Percentiles rank a stretch among this genome's conserved stretches.
Conservation (phyloP, 495 filamentous ascomycete species). For the Bathelium albidoporum region DNA sequence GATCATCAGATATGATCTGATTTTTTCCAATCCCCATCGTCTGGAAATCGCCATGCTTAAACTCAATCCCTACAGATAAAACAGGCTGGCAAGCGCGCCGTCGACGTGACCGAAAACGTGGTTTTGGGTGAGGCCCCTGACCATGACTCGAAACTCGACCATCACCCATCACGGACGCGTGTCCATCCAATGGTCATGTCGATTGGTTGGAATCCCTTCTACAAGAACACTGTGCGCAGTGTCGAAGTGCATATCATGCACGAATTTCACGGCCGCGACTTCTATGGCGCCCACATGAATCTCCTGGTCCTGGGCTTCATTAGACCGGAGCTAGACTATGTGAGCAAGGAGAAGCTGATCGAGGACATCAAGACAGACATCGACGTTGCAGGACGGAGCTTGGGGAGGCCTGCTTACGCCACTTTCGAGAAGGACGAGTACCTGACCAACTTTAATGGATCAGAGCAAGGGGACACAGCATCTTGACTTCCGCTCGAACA, state of each 20-base stretch:
- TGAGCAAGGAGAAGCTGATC: slow-evolving; percentile 67
- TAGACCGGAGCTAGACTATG: slow-evolving; percentile 81
- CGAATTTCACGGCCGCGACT: slow-evolving; percentile 53
- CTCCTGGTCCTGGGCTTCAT: slow-evolving; percentile 78
- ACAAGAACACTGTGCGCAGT: slow-evolving; percentile 70
- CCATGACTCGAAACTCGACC: not conserved
- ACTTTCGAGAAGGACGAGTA: slow-evolving; percentile 42
- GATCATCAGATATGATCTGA: not conserved
- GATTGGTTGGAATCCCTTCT: slow-evolving; percentile 93
- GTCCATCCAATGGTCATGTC: slow-evolving; percentile 85
- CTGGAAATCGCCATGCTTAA: not conserved
- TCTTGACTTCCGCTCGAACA: not conserved
- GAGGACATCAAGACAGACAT: slow-evolving; percentile 84
- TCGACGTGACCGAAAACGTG: not conserved
- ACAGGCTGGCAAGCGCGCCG: not conserved
- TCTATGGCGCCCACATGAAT: slow-evolving; percentile 73
- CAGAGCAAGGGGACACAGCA: slow-evolving; percentile 1
- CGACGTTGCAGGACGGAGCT: slow-evolving; percentile 64
- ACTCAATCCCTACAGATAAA: not conserved
- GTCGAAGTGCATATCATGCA: slow-evolving; percentile 92
- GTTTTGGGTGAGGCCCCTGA: not conserved
- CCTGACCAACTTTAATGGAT: slow-evolving; percentile 23
- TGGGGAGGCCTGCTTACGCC: slow-evolving; percentile 58
- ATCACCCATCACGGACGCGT: slow-evolving; percentile 5
- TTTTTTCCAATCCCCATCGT: not conserved